Conservation (phyloP, 2,329 filamentous ascomycete genomes). For the Neofusicoccum sp. region DNA sequence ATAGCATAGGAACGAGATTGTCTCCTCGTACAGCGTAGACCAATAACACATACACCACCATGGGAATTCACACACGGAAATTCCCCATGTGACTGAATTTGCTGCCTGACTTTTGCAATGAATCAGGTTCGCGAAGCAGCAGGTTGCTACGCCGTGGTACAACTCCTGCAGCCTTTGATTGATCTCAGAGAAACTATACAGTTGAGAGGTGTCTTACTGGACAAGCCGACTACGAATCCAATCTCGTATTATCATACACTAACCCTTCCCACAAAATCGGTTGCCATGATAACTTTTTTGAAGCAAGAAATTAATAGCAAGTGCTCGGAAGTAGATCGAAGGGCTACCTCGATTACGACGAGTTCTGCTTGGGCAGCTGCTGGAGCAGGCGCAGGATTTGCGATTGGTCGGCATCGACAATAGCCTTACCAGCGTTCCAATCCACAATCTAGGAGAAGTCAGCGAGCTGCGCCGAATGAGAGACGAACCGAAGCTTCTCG, state of each 20-base stretch:
- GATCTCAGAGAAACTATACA: no score
- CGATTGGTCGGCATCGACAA: slow-evolving; percentile 75
- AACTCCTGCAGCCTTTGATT: no score
- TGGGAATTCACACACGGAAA: no score
- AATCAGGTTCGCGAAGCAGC: no score
- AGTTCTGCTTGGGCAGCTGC: slow-evolving; percentile 48
- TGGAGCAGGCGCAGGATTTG: slow-evolving; percentile 82
- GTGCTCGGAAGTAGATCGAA: no score
- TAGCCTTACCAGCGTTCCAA: slow-evolving; percentile 86
- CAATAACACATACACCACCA: no score
- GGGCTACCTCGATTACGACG: background rate
- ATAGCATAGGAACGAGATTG: no score
- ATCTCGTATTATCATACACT: background rate
- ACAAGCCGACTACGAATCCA: background rate
- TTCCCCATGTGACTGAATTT: no score
- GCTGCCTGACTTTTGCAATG: no score
- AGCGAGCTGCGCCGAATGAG: background rate
- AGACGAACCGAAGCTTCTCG: background rate
- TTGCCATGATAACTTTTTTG: background rate
- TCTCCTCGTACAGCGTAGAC: no score
- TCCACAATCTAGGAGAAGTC: slow-evolving; percentile 60
- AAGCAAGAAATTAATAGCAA: background rate
- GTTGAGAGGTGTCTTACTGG: slow-evolving; percentile 3
- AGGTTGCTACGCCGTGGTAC: no score
- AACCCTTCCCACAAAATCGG: background rate